Conservation (phyloP, 768 basidiomycete species). For the Atractiella rhizophila region DNA sequence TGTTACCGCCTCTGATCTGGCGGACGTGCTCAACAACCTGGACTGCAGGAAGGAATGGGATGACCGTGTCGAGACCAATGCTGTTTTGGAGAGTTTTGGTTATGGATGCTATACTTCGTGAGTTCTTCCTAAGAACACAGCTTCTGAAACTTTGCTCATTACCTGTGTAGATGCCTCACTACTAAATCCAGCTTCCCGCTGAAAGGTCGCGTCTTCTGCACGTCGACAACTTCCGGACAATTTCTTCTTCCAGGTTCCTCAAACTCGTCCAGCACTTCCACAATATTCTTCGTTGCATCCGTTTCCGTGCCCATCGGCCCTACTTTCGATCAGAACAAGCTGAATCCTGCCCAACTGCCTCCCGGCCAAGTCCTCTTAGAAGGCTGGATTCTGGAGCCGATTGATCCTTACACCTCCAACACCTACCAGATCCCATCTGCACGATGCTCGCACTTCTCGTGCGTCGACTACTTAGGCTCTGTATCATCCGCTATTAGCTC, state of each 20-base stretch:
- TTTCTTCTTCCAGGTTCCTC: conserved; percentile 20
- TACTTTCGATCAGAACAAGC: conserved; percentile 28
- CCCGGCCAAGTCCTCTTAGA: conserved; percentile 63
- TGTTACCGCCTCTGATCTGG: conserved; percentile 73
- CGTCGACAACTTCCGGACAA: conserved; percentile 44
- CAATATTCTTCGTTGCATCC: conserved; percentile 56
- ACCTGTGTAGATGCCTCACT: no score
- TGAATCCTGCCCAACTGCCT: conserved; percentile 49
- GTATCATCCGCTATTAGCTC: conserved; percentile 64
- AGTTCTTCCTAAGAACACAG: no score
- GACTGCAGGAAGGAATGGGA: conserved; percentile 65
- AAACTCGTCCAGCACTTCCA: conserved; percentile 24
- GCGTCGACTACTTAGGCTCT: conserved; percentile 63
- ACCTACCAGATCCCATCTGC: conserved; percentile 87
- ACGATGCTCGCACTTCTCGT: conserved; percentile 54
- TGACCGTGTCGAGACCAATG: conserved; percentile 48
- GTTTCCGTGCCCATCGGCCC: conserved; percentile 28
- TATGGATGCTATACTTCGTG: conserved; percentile 47
- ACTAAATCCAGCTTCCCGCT: conserved; percentile 62
- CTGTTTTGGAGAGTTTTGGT: conserved; percentile 50
- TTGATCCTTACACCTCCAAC: conserved; percentile 82
- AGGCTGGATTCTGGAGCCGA: conserved; percentile 85
- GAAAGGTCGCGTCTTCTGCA: conserved; percentile 60
- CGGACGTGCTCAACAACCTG: conserved; percentile 40
- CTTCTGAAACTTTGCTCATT: conserved; percentile 30